Conservation (phyloP, 495 filamentous ascomycete species). For the Penicillium ucsense region DNA sequence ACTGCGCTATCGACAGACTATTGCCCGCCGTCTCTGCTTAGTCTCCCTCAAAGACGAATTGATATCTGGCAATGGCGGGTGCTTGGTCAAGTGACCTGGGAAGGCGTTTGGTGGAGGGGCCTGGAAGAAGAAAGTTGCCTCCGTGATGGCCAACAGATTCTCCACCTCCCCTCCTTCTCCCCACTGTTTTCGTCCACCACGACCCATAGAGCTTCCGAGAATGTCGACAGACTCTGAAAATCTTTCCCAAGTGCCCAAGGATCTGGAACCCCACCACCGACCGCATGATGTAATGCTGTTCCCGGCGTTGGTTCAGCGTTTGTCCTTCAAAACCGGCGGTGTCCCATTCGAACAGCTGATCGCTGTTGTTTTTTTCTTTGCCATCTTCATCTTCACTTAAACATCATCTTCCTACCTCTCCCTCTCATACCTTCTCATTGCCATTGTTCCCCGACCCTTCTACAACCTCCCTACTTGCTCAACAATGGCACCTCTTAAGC, state of each 20-base stretch:
- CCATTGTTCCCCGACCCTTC: neutral
- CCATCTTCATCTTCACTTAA: neutral
- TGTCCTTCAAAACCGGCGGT: slow-evolving; percentile 2
- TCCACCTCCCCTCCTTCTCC: neutral
- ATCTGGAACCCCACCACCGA: neutral
- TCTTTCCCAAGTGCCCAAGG: neutral
- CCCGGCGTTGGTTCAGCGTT: neutral
- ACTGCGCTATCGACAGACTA: no score
- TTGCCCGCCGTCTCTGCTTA: no score
- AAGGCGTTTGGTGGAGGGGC: neutral
- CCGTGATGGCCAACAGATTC: neutral
- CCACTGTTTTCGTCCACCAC: neutral
- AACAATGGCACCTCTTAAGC: slow-evolving; percentile 32
- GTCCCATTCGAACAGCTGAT: neutral
- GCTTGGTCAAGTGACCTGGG: neutral
- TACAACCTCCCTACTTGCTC: neutral
- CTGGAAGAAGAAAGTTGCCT: neutral
- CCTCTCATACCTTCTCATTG: neutral
- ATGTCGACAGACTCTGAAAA: neutral
- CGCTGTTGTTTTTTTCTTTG: neutral
- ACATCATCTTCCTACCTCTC: neutral
- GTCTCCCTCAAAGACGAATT: neutral
- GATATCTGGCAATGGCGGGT: neutral
- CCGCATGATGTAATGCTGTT: slow-evolving; percentile 3
- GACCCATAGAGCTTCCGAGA: neutral